These are phyloP conservation scores for Gloeopeniophorella convolvens DNA, from an alignment of 768 basidiomycete species.

Conservation along the genomic window DNA sequence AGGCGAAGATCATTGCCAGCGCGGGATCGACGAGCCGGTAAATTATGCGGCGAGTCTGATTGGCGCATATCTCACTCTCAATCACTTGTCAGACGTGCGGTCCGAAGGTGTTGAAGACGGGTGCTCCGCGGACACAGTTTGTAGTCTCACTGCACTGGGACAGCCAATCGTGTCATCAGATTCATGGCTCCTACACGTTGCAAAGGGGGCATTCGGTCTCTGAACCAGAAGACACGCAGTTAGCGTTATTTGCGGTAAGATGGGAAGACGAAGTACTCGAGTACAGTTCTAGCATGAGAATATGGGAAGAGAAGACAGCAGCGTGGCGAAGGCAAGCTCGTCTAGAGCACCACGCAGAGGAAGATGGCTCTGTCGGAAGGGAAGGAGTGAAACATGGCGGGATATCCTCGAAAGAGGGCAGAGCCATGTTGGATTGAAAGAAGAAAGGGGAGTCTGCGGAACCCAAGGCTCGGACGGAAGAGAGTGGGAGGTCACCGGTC, in stretches of 20 bases:
- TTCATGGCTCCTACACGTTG: too few relatives aligned
- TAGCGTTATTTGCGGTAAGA: neutral
- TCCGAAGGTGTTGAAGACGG: neutral
- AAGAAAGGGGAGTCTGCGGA: too few relatives aligned
- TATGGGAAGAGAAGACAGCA: neutral
- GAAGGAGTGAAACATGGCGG: too few relatives aligned
- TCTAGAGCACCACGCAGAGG: neutral
- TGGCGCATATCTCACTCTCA: neutral
- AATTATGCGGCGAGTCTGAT: neutral
- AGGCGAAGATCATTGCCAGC: neutral
- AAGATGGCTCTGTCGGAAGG: too few relatives aligned
- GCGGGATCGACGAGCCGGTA: neutral
- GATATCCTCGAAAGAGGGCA: too few relatives aligned
- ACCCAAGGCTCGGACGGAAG: too few relatives aligned
- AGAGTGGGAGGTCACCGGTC: too few relatives aligned
- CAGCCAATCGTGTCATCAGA: too few relatives aligned
- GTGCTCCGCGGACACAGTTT: neutral
- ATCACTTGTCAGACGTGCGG: slow-evolving; percentile 3
- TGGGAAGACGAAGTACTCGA: neutral
- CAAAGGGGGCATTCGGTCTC: too few relatives aligned
- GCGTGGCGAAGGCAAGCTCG: neutral
- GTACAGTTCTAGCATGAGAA: neutral
- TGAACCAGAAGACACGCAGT: too few relatives aligned
- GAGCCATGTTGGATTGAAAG: too few relatives aligned
- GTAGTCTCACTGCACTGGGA: too few relatives aligned